Base-by-base conservation (phyloP, 352 stramenopile species). In the Nothophytophthora sp. region DNA sequence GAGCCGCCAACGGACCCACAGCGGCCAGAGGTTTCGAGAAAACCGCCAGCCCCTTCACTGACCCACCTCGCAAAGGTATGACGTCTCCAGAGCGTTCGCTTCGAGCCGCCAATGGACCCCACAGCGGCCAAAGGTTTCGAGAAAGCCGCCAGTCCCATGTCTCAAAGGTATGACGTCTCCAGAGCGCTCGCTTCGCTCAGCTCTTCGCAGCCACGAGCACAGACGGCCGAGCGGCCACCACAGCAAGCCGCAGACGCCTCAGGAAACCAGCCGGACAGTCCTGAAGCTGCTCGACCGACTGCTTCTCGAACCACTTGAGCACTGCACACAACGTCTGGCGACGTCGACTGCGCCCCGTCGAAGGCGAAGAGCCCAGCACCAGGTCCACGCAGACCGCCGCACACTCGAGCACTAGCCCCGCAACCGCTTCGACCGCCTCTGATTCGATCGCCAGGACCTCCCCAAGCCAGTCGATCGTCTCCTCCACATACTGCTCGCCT, bases 221-320 rank as follows among this genome's bases (percentile, higher is more conserved):
- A 10, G 50, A 38, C 4, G 60, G 59, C 18, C 55, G 48, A 36
- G 63, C 45, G 28, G 48, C 55, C 5, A 77, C 47, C 8, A 77
- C 55, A 8, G 60, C 63, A 25, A 56, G 33, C 2, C 67, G 63
- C 44, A 77, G 50, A 24, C 35, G 51, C 19, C 67, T 59, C 32
- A 77, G 50, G 35, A 71, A 68, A 5, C 34, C 25, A 8, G 41
- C 45, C 9, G 66, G 46, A 2, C 72, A 50, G 1, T 33, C 28
- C 9, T 63, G 33, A 2, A 66, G 24, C 8, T 44, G 18, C 4
- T 63, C 56, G 3, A 40, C 23, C 9, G 52, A 37, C 4, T 39
- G 41, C 3, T 37, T 15, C 12, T 69, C 56, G 36, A 76, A 61
- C 66, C 66, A 76, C 0, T 44, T 22, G 10, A 72, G 32, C 3